Percentiles rank a stretch among this genome's conserved stretches.
Evolutionary conservation across 495 filamentous ascomycete species (phyloP).

Genomic region (Apodospora peruviana): DNA sequence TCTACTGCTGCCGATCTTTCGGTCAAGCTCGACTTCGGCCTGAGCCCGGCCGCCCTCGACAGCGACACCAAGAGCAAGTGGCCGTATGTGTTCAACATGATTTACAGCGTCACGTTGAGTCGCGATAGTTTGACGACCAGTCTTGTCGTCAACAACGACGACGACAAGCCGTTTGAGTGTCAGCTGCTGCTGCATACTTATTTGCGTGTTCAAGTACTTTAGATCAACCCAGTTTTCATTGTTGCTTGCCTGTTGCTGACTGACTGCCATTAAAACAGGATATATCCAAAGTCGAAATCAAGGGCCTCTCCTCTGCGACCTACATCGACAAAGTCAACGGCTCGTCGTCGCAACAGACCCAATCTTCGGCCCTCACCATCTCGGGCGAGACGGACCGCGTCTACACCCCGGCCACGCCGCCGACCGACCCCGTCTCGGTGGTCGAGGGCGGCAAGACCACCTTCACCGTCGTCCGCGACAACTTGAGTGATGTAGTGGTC

Average conservation of each 20-base stretch:
- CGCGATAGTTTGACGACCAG: slow-evolving; percentile 71
- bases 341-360: slow-evolving; percentile 48
- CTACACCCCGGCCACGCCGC: slow-evolving; percentile 45
- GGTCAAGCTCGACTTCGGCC: slow-evolving; percentile 92
- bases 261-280: slow-evolving; percentile 45
- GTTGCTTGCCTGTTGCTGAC: too few relatives aligned
- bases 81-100: slow-evolving; percentile 80
- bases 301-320: slow-evolving; percentile 63
- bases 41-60: slow-evolving; percentile 60
- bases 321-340: slow-evolving; percentile 80
- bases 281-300: slow-evolving; percentile 62
- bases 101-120: slow-evolving; percentile 85
- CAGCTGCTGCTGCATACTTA: slow-evolving; percentile 92
- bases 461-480: slow-evolving; percentile 72
- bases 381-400: slow-evolving; percentile 75
- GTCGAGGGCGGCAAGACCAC: slow-evolving; percentile 53
- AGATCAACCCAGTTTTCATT: too few relatives aligned
- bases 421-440: slow-evolving; percentile 52
- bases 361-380: slow-evolving; percentile 50
- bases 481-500: slow-evolving; percentile 78
- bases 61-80: slow-evolving; percentile 60
- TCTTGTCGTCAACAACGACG: slow-evolving; percentile 83
- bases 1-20: slow-evolving; percentile 49
- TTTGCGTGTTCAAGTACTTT: slow-evolving; percentile 66
- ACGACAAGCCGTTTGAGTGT: slow-evolving; percentile 75